Conservation (phyloP, 2,329 filamentous ascomycete genomes). For the Exserohilum turcica region DNA sequence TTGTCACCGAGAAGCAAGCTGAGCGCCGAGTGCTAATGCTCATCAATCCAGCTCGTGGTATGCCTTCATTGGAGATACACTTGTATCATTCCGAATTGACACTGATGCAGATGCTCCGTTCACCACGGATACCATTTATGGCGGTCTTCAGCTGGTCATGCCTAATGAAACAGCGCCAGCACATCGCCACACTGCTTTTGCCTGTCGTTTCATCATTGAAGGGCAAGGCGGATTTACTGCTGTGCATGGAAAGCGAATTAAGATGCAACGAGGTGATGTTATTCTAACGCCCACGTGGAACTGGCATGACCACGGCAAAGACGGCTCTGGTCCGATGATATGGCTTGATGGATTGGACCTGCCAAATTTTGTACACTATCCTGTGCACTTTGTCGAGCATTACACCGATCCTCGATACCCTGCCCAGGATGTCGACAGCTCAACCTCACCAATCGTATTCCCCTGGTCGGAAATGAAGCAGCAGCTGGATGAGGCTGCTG, state of each 20-base stretch:
- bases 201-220: slow-evolving; percentile 63
- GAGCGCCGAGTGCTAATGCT: slow-evolving; percentile 51
- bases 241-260: slow-evolving; percentile 60
- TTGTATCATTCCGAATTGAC: not conserved
- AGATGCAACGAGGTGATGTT: slow-evolving; percentile 60
- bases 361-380: slow-evolving; percentile 57
- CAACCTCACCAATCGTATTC: slow-evolving; percentile 54
- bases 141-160: slow-evolving; percentile 62
- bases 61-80: not conserved
- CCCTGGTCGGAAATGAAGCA: slow-evolving; percentile 56
- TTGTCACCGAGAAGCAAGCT: slow-evolving; percentile 47
- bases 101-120: slow-evolving; percentile 55
- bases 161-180: slow-evolving; percentile 62
- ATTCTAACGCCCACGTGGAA: slow-evolving; percentile 64
- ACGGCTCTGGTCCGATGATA: slow-evolving; percentile 59
- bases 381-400: slow-evolving; percentile 61
- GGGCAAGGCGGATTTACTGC: slow-evolving; percentile 63
- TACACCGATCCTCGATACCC: slow-evolving; percentile 57
- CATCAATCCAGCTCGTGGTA: slow-evolving; percentile 47
- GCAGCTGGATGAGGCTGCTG: not conserved
- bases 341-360: slow-evolving; percentile 65
- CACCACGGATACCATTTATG: slow-evolving; percentile 64
- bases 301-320: slow-evolving; percentile 64
- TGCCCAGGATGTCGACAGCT: slow-evolving; percentile 13
- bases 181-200: slow-evolving; percentile 62